phyloP scores from a whole-genome alignment of 352 stramenopile genomes.

The Pythium guiyangense region DNA sequence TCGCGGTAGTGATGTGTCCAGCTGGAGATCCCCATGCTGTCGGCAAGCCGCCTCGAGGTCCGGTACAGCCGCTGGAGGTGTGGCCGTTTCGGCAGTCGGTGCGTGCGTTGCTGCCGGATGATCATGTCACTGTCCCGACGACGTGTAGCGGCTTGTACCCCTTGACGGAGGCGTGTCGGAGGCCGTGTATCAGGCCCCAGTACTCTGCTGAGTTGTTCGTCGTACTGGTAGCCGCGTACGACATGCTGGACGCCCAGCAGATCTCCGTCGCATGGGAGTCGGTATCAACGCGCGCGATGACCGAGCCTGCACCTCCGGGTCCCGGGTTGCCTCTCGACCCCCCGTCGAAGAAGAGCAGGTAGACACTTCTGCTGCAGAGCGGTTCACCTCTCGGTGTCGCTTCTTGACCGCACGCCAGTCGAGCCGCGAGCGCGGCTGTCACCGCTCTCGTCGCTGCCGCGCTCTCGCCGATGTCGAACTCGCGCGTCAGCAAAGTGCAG shows the following conservation, averaged over 20 bases:
- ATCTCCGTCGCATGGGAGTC: constrained; percentile 3
- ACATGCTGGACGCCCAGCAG: constrained; percentile 4
- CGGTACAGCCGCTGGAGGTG: constrained; percentile 3
- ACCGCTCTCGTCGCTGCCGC: too few species aligned
- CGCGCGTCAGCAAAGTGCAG: too few species aligned
- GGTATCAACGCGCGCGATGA: too few species aligned
- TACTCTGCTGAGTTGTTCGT: constrained; percentile 8
- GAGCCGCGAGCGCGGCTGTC: too few species aligned
- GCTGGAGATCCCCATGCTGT: constrained; percentile 1
- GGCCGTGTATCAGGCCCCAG: constrained; percentile 5
- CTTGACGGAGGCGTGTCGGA: background rate
- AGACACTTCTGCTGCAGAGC: background rate
- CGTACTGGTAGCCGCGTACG: background rate
- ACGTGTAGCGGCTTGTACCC: constrained; percentile 1
- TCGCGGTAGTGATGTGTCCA: constrained; percentile 4
- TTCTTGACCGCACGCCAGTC: too few species aligned
- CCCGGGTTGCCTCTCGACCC: constrained; percentile 4
- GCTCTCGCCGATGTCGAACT: too few species aligned
- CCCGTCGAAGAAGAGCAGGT: constrained; percentile 9
- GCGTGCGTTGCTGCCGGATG: constrained; percentile 1
- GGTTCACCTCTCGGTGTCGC: too few species aligned
- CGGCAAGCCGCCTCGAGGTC: background rate
- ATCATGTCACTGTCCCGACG: constrained; percentile 9
- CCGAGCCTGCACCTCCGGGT: constrained; percentile 4
- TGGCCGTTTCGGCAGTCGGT: constrained; percentile 4